Base-by-base conservation (phyloP, 352 stramenopile genomes). In the Phytophthora niederhauseri region DNA sequence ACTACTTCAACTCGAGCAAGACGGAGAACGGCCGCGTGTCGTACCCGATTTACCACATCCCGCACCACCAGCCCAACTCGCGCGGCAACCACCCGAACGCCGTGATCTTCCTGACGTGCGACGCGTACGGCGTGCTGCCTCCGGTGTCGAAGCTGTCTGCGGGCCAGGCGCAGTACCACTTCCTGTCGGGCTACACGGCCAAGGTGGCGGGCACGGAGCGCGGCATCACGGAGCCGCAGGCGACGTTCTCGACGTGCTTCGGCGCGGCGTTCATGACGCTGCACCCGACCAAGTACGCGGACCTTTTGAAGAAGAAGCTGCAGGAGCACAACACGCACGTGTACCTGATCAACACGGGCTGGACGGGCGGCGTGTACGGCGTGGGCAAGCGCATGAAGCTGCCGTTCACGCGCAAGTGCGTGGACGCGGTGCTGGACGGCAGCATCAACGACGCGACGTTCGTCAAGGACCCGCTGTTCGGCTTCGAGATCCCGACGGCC, bases 41-140 rank as follows among this genome's bases (percentile, higher is more conserved):
- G 41, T 99, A 99, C 82, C 97, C 97, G 34, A 98, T 99, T 79
- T 97, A 99, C 77, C 97, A 99, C 85, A 99, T 99, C 86, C 82
- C 92, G 58, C 97, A 98, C 83, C 95, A 98, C 81, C 91, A 96
- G 72, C 75, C 76, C 30, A 83, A 73, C 50, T 94, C 81, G 60
- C 91, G 85, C 68, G 98, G 96, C 61, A 93, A 90, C 53, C 97
- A 99, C 83, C 97, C 98, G 61, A 94, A 97, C 57, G 97, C 97
- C 73, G 95, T 99, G 36, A 96, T 99, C 61, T 99, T 99, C 85
- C 85, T 99, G 31, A 99, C 95, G 54, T 99, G 95, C 77, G 97
- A 99, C 81, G 97, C 97, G 50, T 99, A 99, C 85, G 97, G 97
- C 64, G 97, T 99, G 38, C 80, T 99, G 38, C 98, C 97, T 11